Conservation (phyloP, 208 protist species). For the Acanthamoeba royreba region DNA sequence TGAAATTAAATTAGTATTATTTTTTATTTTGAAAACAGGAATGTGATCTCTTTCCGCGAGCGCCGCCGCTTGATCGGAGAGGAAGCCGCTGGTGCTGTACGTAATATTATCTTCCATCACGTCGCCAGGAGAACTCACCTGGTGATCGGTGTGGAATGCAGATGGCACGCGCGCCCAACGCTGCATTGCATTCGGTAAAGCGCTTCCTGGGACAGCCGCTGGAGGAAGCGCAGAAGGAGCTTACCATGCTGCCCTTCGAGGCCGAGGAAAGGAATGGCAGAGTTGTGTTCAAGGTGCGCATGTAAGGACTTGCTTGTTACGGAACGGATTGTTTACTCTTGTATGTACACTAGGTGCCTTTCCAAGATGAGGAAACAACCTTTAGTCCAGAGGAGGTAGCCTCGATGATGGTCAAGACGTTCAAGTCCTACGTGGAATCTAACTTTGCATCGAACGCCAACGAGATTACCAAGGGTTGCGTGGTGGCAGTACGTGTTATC, state of each 20-base stretch:
- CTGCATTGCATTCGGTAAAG: neutral
- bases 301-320: neutral
- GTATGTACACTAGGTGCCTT: no score
- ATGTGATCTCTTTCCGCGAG: conserved; percentile 30
- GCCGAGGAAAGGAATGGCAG: neutral
- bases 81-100: neutral
- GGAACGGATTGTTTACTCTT: no score
- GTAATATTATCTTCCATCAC: no score
- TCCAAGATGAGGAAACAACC: neutral
- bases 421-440: neutral
- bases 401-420: conserved; percentile 25
- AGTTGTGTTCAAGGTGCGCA: neutral
- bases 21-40: neutral
- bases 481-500: neutral
- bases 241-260: conserved; percentile 13
- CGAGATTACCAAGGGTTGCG: conserved; percentile 4
- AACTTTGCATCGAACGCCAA: neutral
- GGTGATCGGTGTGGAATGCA: neutral
- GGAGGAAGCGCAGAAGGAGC: neutral
- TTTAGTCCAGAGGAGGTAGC: conserved; percentile 10
- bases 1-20: neutral
- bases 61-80: neutral
- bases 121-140: no score
- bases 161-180: conserved; percentile 6
- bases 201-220: neutral